Base-by-base conservation (phyloP, 1,284 basidiomycete genomes). In the Ustilago cynodontis region DNA sequence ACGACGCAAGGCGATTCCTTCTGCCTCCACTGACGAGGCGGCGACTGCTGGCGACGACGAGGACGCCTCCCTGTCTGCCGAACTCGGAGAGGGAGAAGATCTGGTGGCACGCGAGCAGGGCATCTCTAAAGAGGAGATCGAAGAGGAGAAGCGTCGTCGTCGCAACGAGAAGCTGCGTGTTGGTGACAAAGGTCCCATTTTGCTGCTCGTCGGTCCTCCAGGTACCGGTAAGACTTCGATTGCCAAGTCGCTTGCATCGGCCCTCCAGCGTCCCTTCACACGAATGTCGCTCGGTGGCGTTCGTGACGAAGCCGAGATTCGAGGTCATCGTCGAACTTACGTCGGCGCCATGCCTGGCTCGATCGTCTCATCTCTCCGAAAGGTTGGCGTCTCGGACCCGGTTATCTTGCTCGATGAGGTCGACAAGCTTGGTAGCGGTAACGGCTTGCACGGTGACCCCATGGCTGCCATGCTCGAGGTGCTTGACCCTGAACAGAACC, bases 121-220 rank as follows among this genome's bases (percentile, higher is more conserved):
- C 45, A 62, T 67, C 50, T 67, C 66, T 14, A 67, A 71, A 51
- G 71, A 74, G 24, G 71, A 75, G 35, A 56, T 71, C 24, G 71
- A 78, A 22, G 47, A 65, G 31, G 78, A 74, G 61, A 59, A 60
- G 55, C 64, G 65, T 8, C 68, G 71, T 10, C 69, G 69, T 33
- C 71, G 68, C 47, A 77, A 75, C 59, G 75, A 77, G 53, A 79
- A 66, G 69, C 43, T 78, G 51, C 64, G 65, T 26, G 74, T 81
- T 13, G 67, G 63, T 28, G 79, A 83, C 65, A 77, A 93, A 79
- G 94, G 93, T 0, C 94, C 94, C 0, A 95, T 95, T 68, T 87
- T 95, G 18, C 86, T 95, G 89, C 92, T 88, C 65, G 90, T 87
- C 43, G 73, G 77, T 18, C 85, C 86, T 14, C 82, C 83, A 9